Evolutionary conservation across 371 early-diverging fungal genomes (phyloP).

Genomic region (Actinomucor elegans): DNA sequence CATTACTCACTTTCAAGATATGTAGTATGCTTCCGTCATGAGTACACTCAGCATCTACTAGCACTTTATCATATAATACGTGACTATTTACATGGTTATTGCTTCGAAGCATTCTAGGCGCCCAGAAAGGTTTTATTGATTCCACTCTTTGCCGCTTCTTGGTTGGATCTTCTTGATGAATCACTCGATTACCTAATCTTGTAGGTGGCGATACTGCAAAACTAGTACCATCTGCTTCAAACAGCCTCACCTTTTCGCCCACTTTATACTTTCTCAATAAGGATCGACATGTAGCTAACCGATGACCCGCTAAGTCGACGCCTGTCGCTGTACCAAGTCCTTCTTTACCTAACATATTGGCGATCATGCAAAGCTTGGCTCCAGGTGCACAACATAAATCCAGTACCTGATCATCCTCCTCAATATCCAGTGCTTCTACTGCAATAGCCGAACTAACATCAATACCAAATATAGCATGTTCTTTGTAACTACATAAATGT

Average conservation of each 20-base stretch:
- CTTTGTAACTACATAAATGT: conserved; percentile 26
- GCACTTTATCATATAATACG: conserved; percentile 77
- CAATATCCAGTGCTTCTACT: conserved; percentile 57
- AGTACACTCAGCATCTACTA: conserved; percentile 97
- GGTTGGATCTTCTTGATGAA: not conserved
- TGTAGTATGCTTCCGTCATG: conserved; percentile 94
- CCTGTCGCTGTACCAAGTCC: conserved; percentile 87
- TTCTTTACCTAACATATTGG: conserved; percentile 61
- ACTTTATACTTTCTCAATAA: conserved; percentile 68
- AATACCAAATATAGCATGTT: conserved; percentile 72
- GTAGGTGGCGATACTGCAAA: conserved; percentile 78
- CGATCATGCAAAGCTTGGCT: conserved; percentile 81
- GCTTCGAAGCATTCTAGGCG: conserved; percentile 67
- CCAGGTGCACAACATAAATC: conserved; percentile 86
- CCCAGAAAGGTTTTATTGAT: conserved; percentile 69
- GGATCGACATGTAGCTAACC: conserved; percentile 72
- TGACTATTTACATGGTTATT: conserved; percentile 48
- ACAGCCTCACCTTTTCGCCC: conserved; percentile 60
- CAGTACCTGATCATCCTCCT: conserved; percentile 70
- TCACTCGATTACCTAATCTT: conserved; percentile 22
- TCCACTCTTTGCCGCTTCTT: conserved; percentile 15
- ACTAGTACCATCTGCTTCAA: conserved; percentile 77
- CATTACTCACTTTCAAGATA: conserved; percentile 62
- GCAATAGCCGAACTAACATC: conserved; percentile 83
- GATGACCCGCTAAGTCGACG: conserved; percentile 79